phyloP scores from a whole-genome alignment of 1,284 basidiomycete species.

The Cryptococcus sp. region DNA sequence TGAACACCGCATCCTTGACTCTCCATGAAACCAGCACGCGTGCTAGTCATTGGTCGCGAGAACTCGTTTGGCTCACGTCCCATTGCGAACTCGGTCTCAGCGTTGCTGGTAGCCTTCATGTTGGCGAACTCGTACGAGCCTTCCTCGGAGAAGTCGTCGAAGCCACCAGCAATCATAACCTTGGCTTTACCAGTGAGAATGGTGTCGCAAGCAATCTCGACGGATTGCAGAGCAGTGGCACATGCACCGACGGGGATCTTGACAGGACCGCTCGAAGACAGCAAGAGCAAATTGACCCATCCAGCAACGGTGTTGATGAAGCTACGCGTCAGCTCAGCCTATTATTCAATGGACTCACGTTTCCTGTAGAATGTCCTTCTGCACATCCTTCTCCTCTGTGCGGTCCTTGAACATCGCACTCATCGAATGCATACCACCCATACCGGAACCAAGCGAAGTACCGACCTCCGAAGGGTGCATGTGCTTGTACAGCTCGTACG shows the following conservation, averaged over 20 bases:
- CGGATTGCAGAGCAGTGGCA: slow-evolving; percentile 94
- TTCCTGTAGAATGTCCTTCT: slow-evolving; percentile 97
- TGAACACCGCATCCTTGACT: slow-evolving; percentile 95
- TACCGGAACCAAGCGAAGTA: slow-evolving; percentile 88
- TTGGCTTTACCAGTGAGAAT: slow-evolving; percentile 95
- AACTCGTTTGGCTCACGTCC: slow-evolving; percentile 98
- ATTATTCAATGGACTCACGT: slow-evolving; percentile 63
- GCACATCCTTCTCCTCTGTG: slow-evolving; percentile 93
- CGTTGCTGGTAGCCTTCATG: slow-evolving; percentile 99
- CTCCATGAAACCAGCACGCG: slow-evolving; percentile 97
- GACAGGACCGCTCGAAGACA: slow-evolving; percentile 94
- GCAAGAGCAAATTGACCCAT: slow-evolving; percentile 91
- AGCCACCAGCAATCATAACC: slow-evolving; percentile 98
- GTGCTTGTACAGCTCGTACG: slow-evolving; percentile 94
- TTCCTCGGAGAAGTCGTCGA: slow-evolving; percentile 96
- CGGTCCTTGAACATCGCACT: slow-evolving; percentile 98
- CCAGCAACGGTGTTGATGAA: slow-evolving; percentile 98
- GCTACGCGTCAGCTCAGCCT: slow-evolving; percentile 52
- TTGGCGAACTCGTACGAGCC: slow-evolving; percentile 97
- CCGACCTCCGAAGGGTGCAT: slow-evolving; percentile 96
- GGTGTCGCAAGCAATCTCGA: slow-evolving; percentile 97
- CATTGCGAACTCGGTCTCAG: slow-evolving; percentile 95
- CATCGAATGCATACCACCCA: slow-evolving; percentile 90
- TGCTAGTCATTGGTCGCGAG: slow-evolving; percentile 95
- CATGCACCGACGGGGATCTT: slow-evolving; percentile 99